Base-by-base conservation (phyloP, 345 rosid species). In the Rhizophora apiculata region DNA sequence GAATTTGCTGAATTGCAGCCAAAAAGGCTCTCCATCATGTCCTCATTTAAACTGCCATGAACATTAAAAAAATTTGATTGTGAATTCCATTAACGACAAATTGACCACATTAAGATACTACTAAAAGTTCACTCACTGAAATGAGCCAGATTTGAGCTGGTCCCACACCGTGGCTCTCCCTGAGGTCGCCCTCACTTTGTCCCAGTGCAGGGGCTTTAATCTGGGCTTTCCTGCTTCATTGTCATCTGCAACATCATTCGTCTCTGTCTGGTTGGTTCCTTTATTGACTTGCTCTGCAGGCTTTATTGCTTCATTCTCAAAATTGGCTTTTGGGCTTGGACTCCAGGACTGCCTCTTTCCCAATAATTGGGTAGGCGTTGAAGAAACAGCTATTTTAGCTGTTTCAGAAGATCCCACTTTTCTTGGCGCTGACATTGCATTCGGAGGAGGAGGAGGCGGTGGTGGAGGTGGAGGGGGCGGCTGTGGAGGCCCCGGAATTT, bases 121-220 rank as follows among this genome's bases (percentile, higher is more conserved):
- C 48, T 27, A 1, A 21, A 29, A 64, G 9, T 62, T 31, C 48
- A 85, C 99, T 80, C 77, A 95, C 99, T 88, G 99, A 81, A 95
- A 95, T 30, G 99, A 95, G 80, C 97, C 89, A 51, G 97, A 89
- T 76, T 86, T 89, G 49, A 94, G 86, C 81, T 91, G 97, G 84
- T 94, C 99, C 99, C 99, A 94, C 73, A 94, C 99, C 11, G 99
- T 94, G 76, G 96, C 99, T 78, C 97, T 81, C 71, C 89, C 96
- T 13, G 99, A 94, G 75, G 95, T 87, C 20, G 99, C 99, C 48
- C 93, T 81, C 43, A 95, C 99, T 85, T 95, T 95, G 86, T 95
- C 99, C 98, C 99, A 95, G 62, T 95, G 99, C 56, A 95, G 83
- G 51, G 99, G 90, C 80, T 91, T 95, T 74, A 95, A 71, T 81